Conservation (phyloP, 129 eudicot species). For the Flaveria linearis region DNA sequence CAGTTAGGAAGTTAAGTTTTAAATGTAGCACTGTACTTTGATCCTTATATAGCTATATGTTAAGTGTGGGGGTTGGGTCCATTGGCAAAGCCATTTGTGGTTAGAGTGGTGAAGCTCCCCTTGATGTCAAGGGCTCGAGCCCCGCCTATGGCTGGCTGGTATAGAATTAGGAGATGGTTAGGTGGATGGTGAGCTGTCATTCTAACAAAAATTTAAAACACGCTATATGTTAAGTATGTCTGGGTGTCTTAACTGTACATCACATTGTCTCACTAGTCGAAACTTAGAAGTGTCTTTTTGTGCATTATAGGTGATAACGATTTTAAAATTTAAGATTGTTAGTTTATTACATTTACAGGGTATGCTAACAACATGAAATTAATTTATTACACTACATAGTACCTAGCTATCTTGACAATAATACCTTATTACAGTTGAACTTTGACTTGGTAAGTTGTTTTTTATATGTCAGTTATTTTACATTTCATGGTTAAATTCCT, state of each 20-base stretch:
- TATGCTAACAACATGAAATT: neutral
- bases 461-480: constrained; percentile 1
- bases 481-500: neutral
- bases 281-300: neutral
- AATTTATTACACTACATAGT: neutral
- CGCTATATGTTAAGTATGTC: neutral
- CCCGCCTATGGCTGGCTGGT: no score
- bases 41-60: neutral
- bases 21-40: neutral
- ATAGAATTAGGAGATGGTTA: no score
- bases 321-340: neutral
- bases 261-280: neutral
- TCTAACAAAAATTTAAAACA: no score
- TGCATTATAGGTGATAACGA: neutral
- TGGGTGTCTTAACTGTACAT: neutral
- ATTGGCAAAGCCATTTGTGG: no score
- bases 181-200: no score
- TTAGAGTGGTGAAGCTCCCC: no score
- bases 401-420: neutral
- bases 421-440: constrained; percentile 13
- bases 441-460: constrained; percentile 3
- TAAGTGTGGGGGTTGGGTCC: no score
- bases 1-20: neutral
- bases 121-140: no score
- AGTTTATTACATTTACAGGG: constrained; percentile 2